phyloP scores from a whole-genome alignment of 345 rosid genomes.

The Sisymbrium irio region DNA sequence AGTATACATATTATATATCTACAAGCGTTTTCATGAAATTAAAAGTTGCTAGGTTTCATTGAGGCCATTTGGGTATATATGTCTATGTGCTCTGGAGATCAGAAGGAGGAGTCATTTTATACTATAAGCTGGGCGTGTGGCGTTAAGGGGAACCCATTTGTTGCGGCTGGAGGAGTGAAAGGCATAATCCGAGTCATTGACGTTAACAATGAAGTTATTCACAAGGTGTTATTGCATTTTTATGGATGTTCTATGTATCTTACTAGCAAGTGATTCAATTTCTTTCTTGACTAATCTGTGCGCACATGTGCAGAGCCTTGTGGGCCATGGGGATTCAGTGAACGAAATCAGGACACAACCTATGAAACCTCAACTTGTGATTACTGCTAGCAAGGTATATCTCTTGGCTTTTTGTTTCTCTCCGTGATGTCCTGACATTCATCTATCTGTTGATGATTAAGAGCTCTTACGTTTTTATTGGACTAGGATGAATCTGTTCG shows the following conservation, averaged over 20 bases:
- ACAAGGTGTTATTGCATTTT: conserved; percentile 53
- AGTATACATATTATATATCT: not conserved
- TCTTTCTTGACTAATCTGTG: conserved; percentile 12
- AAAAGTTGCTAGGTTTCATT: conserved; percentile 17
- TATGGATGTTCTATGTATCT: conserved; percentile 8
- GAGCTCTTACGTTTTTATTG: conserved; percentile 22
- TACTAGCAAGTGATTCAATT: not conserved
- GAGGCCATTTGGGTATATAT: conserved; percentile 34
- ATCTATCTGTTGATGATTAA: conserved; percentile 14
- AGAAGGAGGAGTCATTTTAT: conserved; percentile 98
- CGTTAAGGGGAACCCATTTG: conserved; percentile 60
- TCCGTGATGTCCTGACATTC: conserved; percentile 3
- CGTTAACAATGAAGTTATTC: conserved; percentile 70
- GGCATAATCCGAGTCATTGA: conserved; percentile 88
- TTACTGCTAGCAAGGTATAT: conserved; percentile 90
- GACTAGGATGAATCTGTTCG: conserved; percentile 93
- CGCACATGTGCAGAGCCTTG: conserved; percentile 65
- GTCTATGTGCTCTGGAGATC: conserved; percentile 56
- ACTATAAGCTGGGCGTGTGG: conserved; percentile 91
- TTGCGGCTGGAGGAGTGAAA: conserved; percentile 86
- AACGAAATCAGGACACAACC: conserved; percentile 96
- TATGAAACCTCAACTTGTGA: conserved; percentile 79
- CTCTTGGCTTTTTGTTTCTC: not conserved
- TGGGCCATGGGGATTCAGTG: conserved; percentile 95
- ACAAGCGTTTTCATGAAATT: conserved; percentile 7